Evolutionary conservation across 2,329 filamentous ascomycete species (phyloP).

Genomic region (Alternaria metachromatica): DNA sequence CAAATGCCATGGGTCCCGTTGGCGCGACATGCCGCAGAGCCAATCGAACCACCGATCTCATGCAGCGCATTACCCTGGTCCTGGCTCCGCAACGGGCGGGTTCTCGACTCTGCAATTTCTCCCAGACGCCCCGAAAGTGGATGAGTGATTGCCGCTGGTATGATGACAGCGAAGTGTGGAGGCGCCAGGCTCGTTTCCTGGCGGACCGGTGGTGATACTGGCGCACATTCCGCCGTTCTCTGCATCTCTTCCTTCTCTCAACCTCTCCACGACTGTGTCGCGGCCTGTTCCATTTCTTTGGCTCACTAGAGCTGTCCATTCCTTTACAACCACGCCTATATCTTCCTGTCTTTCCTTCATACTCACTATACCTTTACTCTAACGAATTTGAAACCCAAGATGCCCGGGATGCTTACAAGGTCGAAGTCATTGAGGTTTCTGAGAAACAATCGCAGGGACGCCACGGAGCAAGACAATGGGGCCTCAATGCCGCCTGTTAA

Average conservation of each 20-base stretch:
- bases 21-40: slow-evolving; percentile 31
- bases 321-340: slow-evolving; percentile 35
- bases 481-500: slow-evolving; percentile 32
- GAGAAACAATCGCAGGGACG: slow-evolving; percentile 40
- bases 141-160: slow-evolving; percentile 38
- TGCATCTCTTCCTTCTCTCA: slow-evolving; percentile 27
- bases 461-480: slow-evolving; percentile 35
- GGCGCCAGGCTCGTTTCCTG: slow-evolving; percentile 33
- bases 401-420: slow-evolving; percentile 47
- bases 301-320: slow-evolving; percentile 51
- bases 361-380: slow-evolving; percentile 34
- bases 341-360: slow-evolving; percentile 30
- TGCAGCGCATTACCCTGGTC: slow-evolving; percentile 13
- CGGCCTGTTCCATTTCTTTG: slow-evolving; percentile 31
- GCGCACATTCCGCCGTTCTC: slow-evolving; percentile 26
- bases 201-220: slow-evolving; percentile 26
- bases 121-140: slow-evolving; percentile 38
- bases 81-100: slow-evolving; percentile 26
- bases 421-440: slow-evolving; percentile 48
- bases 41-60: slow-evolving; percentile 28
- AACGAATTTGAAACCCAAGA: slow-evolving; percentile 44
- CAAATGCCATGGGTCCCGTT: slow-evolving; percentile 32
- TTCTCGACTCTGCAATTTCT: slow-evolving; percentile 44
- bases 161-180: slow-evolving; percentile 33
- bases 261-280: slow-evolving; percentile 23